Evolutionary conservation across 1,139 yeast genomes (phyloP).

Genomic region (Hanseniaspora gamundiae): DNA sequence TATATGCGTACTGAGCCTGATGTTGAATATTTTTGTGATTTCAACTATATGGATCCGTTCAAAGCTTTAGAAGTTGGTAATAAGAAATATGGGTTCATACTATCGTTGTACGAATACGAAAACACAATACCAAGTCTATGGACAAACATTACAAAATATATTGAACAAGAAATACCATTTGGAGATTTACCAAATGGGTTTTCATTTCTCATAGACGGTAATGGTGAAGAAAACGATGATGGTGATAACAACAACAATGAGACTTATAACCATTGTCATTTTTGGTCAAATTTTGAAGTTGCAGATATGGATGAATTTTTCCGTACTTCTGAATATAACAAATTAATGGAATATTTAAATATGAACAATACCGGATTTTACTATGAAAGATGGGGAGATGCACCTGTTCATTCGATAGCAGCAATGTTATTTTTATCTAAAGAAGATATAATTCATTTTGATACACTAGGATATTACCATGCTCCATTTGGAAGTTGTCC

Average conservation of each 20-base stretch:
- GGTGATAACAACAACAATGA: slow-evolving; percentile 28
- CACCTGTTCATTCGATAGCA: slow-evolving; percentile 87
- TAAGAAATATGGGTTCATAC: slow-evolving; percentile 80
- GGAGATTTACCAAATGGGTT: slow-evolving; percentile 50
- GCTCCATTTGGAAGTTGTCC: slow-evolving; percentile 82
- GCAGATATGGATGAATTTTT: slow-evolving; percentile 63
- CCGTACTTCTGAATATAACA: slow-evolving; percentile 55
- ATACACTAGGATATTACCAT: slow-evolving; percentile 82
- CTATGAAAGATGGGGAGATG: slow-evolving; percentile 97
- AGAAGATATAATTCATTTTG: slow-evolving; percentile 71
- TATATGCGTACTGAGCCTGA: slow-evolving; percentile 94
- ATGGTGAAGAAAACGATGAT: slow-evolving; percentile 18
- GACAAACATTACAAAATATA: slow-evolving; percentile 58
- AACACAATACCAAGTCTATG: slow-evolving; percentile 81
- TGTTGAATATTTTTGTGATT: slow-evolving; percentile 75
- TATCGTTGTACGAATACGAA: slow-evolving; percentile 63
- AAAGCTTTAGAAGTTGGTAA: slow-evolving; percentile 55
- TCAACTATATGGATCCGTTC: slow-evolving; percentile 73
- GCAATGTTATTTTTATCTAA: slow-evolving; percentile 56
- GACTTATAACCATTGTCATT: slow-evolving; percentile 80
- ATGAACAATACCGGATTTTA: slow-evolving; percentile 63
- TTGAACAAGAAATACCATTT: slow-evolving; percentile 45
- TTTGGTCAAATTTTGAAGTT: slow-evolving; percentile 92
- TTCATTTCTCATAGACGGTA: slow-evolving; percentile 61
- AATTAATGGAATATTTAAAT: slow-evolving; percentile 62